Percentiles rank a stretch among this genome's conserved stretches.
Conservation (phyloP, 1,284 basidiomycete genomes). For the Pseudozyma flocculosa region DNA sequence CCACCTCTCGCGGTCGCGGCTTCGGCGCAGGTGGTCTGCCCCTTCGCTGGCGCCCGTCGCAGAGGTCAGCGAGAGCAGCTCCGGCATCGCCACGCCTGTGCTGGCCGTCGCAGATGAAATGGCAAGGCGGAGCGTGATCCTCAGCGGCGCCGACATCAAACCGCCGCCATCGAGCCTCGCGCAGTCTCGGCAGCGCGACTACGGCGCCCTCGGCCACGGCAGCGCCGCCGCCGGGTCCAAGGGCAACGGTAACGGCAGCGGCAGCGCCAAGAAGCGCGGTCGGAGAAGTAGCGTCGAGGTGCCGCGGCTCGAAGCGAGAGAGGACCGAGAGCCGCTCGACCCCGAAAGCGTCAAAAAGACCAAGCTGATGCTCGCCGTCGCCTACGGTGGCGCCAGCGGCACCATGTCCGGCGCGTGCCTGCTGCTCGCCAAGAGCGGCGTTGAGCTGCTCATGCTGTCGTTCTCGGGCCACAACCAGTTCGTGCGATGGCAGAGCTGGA, state of each 20-base stretch:
- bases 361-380: conserved; percentile 73
- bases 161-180: no score
- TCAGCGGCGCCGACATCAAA: background rate
- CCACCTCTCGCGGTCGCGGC: conserved; percentile 5
- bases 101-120: conserved; percentile 37
- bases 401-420: conserved; percentile 92
- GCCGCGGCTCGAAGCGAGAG: conserved; percentile 23
- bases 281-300: conserved; percentile 13
- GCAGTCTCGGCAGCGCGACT: conserved; percentile 13
- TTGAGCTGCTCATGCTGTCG: conserved; percentile 82
- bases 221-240: no score
- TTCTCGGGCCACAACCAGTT: conserved; percentile 77
- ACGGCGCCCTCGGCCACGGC: conserved; percentile 24
- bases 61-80: conserved; percentile 55
- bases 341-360: conserved; percentile 57
- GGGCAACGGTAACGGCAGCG: conserved; percentile 3
- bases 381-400: conserved; percentile 84
- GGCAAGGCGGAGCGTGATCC: conserved; percentile 2
- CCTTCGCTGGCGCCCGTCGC: conserved; percentile 53
- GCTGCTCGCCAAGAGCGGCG: conserved; percentile 88
- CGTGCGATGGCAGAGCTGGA: conserved; percentile 75
- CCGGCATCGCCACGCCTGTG: conserved; percentile 51
- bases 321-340: conserved; percentile 19
- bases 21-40: conserved; percentile 40
- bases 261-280: background rate